phyloP scores from a whole-genome alignment of 495 filamentous ascomycete species.

The Penicillium dipodomyicola region DNA sequence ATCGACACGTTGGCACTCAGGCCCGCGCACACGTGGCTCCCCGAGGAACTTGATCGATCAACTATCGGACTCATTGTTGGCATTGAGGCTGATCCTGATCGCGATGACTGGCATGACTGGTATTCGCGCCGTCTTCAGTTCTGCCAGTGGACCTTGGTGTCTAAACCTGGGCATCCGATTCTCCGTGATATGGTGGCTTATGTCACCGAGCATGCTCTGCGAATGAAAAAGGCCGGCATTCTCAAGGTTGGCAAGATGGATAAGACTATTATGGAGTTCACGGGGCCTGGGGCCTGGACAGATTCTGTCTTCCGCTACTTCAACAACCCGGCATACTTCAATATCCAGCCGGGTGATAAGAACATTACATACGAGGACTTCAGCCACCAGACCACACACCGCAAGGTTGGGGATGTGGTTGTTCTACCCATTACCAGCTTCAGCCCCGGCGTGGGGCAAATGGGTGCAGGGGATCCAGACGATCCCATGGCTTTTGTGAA shows the following conservation, averaged over 20 bases:
- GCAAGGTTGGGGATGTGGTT: constrained; percentile 91
- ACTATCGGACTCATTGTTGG: constrained; percentile 84
- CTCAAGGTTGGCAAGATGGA: constrained; percentile 63
- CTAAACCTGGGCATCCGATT: constrained; percentile 92
- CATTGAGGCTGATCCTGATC: constrained; percentile 94
- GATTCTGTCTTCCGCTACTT: constrained; percentile 89
- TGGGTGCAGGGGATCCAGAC: constrained; percentile 86
- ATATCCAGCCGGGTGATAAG: constrained; percentile 63
- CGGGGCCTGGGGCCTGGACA: constrained; percentile 93
- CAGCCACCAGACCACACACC: constrained; percentile 75
- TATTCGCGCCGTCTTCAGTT: constrained; percentile 96
- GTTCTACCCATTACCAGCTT: constrained; percentile 96
- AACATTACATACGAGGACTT: constrained; percentile 87
- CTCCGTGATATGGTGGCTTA: constrained; percentile 82
- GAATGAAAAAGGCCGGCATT: constrained; percentile 65
- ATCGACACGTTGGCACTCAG: constrained; percentile 88
- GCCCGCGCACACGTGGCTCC: constrained; percentile 84
- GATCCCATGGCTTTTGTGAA: constrained; percentile 98
- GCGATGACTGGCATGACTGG: constrained; percentile 91
- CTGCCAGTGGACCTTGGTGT: constrained; percentile 98
- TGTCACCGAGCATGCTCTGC: constrained; percentile 78
- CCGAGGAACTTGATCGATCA: constrained; percentile 68
- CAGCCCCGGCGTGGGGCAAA: constrained; percentile 89
- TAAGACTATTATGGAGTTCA: constrained; percentile 91
- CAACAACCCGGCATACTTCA: constrained; percentile 87